phyloP scores from a whole-genome alignment of 805 yeast genomes.

The Candida tammaniensis region DNA sequence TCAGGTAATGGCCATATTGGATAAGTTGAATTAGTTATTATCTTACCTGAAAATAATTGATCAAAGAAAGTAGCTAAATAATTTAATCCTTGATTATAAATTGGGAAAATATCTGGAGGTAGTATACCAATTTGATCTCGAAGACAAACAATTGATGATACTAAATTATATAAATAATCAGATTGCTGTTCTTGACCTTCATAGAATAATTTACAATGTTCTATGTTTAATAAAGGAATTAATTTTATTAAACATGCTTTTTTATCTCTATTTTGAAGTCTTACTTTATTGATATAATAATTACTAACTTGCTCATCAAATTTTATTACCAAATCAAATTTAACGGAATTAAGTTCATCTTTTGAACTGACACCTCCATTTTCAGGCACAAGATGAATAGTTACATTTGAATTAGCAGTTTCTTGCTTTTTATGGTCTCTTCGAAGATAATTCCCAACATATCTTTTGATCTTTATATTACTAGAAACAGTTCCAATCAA shows the following conservation, averaged over 20 bases:
- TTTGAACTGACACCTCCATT: slow-evolving; percentile 5
- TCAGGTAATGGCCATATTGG: slow-evolving; percentile 81
- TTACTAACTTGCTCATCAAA: slow-evolving; percentile 55
- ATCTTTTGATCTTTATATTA: slow-evolving; percentile 41
- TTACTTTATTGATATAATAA: slow-evolving; percentile 25
- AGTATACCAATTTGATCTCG: slow-evolving; percentile 79
- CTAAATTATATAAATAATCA: slow-evolving; percentile 57
- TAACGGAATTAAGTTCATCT: slow-evolving; percentile 14
- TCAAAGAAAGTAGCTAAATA: slow-evolving; percentile 64
- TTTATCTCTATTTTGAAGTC: slow-evolving; percentile 25
- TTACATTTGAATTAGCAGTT: slow-evolving; percentile 11
- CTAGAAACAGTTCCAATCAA: slow-evolving; percentile 50
- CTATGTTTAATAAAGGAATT: slow-evolving; percentile 77
- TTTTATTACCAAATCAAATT: slow-evolving; percentile 60
- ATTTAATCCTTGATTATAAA: slow-evolving; percentile 62
- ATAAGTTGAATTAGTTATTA: slow-evolving; percentile 13
- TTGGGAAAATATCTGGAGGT: slow-evolving; percentile 76
- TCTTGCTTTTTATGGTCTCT: slow-evolving; percentile 16
- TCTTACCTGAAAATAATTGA: slow-evolving; percentile 21
- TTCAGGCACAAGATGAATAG: slow-evolving; percentile 44
- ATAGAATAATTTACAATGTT: slow-evolving; percentile 66
- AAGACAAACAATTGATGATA: slow-evolving; percentile 79
- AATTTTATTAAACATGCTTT: slow-evolving; percentile 62
- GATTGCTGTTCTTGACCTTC: slow-evolving; percentile 19
- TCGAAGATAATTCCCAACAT: slow-evolving; percentile 48